Conservation (phyloP, 371 early-diverging fungal species). For the Gilbertella persicaria region DNA sequence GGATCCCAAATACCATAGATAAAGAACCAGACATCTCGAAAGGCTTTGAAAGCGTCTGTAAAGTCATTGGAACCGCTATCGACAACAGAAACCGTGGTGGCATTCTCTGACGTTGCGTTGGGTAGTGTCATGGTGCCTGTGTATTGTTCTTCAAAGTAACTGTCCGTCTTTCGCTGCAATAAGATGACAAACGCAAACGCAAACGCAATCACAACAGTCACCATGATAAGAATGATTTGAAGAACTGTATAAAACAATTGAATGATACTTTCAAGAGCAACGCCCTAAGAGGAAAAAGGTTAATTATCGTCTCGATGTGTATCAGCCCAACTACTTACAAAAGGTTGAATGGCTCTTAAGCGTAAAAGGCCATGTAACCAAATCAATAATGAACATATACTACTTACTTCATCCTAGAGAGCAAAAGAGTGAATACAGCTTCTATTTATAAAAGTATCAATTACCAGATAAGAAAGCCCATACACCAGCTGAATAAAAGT, state of each 20-base stretch:
- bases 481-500: too few species aligned
- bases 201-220: slow-evolving; percentile 6
- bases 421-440: too few species aligned
- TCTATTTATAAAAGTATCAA: too few species aligned
- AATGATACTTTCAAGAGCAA: slow-evolving; percentile 8
- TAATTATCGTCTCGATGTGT: too few species aligned
- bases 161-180: neutral
- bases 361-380: neutral
- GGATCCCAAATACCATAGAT: slow-evolving; percentile 13
- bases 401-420: neutral
- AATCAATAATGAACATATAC: neutral
- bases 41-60: slow-evolving; percentile 5
- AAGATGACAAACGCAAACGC: neutral
- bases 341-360: neutral
- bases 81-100: neutral
- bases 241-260: neutral
- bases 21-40: slow-evolving; percentile 8
- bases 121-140: neutral
- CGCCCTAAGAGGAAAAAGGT: slow-evolving; percentile 1
- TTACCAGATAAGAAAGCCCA: too few species aligned
- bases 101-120: neutral
- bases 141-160: slow-evolving; percentile 9
- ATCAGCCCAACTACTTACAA: neutral
- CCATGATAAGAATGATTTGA: slow-evolving; percentile 3
- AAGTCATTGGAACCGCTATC: slow-evolving; percentile 5